Percentiles rank a stretch among this genome's conserved stretches.
Conservation (phyloP, 164 flowering plant species). For the Vitis riparia region DNA sequence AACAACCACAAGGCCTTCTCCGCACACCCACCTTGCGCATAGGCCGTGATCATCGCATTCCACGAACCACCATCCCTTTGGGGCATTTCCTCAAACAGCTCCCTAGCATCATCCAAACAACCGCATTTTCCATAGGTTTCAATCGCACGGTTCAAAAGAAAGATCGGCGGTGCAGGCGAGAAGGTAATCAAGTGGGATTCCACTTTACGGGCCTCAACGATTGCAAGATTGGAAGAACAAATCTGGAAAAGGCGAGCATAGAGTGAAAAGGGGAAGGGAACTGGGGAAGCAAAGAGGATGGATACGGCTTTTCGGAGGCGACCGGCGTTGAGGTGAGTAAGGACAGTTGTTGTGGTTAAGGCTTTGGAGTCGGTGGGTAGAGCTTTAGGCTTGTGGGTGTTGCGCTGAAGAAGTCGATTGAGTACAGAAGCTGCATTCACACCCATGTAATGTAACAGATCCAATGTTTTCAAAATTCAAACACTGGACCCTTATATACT, state of each 20-base stretch:
- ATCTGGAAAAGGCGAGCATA: conserved; percentile 44
- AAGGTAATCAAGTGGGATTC: conserved; percentile 45
- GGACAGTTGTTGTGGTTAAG: conserved; percentile 20
- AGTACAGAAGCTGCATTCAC: conserved; percentile 24
- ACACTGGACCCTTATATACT: neutral
- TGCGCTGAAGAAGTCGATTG: conserved; percentile 25
- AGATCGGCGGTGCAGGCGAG: conserved; percentile 24
- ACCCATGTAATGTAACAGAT: conserved; percentile 6
- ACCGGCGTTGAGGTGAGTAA: conserved; percentile 27
- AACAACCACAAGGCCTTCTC: conserved; percentile 39
- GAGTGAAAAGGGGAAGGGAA: conserved; percentile 26
- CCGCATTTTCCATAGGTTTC: conserved; percentile 59
- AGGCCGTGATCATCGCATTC: conserved; percentile 66
- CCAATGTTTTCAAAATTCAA: neutral
- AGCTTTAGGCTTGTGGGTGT: conserved; percentile 9
- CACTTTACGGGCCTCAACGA: conserved; percentile 43
- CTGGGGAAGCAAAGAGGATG: conserved; percentile 36
- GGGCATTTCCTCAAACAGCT: conserved; percentile 67
- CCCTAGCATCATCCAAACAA: conserved; percentile 48
- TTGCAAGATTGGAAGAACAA: conserved; percentile 31
- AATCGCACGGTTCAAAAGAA: conserved; percentile 55
- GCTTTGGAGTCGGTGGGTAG: conserved; percentile 16
- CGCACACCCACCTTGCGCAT: conserved; percentile 31
- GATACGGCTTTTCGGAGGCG: conserved; percentile 40
- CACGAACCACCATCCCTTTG: conserved; percentile 59